phyloP scores from a whole-genome alignment of 2,329 filamentous ascomycete species.

The Endoconidiophora laricicola region DNA sequence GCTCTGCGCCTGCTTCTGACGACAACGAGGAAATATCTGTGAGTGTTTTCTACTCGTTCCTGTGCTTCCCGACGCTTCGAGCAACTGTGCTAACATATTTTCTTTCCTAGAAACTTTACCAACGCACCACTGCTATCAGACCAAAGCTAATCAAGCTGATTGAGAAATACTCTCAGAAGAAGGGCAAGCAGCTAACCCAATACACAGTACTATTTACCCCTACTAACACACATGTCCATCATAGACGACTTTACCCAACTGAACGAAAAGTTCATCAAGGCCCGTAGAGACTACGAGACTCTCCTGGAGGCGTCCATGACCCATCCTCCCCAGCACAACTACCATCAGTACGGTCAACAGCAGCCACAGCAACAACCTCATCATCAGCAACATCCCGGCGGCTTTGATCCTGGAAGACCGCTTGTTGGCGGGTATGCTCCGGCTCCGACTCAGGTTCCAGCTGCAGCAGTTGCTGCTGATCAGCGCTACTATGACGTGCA shows the following conservation, averaged over 20 bases:
- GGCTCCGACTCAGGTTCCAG: background rate
- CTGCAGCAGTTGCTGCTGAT: constrained; percentile 12
- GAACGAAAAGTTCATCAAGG: constrained; percentile 99
- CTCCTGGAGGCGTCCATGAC: constrained; percentile 95
- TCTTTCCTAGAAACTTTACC: constrained; percentile 51
- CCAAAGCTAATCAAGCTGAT: constrained; percentile 97
- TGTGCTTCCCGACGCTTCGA: background rate
- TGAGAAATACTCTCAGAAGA: constrained; percentile 98
- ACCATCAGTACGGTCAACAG: constrained; percentile 49
- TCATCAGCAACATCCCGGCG: constrained; percentile 38
- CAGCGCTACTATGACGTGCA: constrained; percentile 12
- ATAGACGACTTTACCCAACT: constrained; percentile 93
- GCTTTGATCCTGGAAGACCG: background rate
- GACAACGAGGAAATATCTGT: constrained; percentile 96
- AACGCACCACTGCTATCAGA: constrained; percentile 82
- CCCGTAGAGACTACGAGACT: constrained; percentile 85
- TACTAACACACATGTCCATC: constrained; percentile 13
- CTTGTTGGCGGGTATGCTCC: constrained; percentile 2
- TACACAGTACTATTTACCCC: background rate
- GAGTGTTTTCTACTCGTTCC: constrained; percentile 18
- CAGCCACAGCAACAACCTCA: constrained; percentile 21
- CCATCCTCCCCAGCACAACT: constrained; percentile 58
- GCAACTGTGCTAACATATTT: constrained; percentile 2
- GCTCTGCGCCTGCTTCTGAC: constrained; percentile 61
- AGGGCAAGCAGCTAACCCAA: constrained; percentile 39